phyloP scores from a whole-genome alignment of 371 early-diverging fungal genomes.

The Rhizopus delemar region DNA sequence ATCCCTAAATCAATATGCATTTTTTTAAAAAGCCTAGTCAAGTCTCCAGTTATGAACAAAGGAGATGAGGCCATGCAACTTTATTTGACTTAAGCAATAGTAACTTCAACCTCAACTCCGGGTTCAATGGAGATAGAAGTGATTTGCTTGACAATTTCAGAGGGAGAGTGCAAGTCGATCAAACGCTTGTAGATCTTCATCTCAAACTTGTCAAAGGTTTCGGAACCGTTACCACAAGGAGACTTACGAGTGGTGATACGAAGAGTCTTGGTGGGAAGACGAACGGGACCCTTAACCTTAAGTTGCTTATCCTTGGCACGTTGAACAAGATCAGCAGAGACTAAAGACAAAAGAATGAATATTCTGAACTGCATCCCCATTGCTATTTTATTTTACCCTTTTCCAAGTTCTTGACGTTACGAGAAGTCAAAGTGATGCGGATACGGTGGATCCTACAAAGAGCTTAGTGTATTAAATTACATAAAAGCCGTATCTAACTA shows the following conservation, averaged over 20 bases:
- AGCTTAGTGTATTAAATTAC: too few species aligned
- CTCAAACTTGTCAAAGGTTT: slow-evolving; percentile 98
- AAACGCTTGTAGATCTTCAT: slow-evolving; percentile 99
- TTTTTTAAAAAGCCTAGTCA: slow-evolving; percentile 3
- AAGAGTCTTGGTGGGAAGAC: slow-evolving; percentile 98
- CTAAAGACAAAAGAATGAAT: slow-evolving; percentile 27
- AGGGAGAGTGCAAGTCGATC: slow-evolving; percentile 97
- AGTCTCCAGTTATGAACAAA: not conserved
- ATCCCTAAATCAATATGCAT: too few species aligned
- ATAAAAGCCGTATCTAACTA: slow-evolving; percentile 5
- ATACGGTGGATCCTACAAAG: slow-evolving; percentile 80
- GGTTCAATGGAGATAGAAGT: slow-evolving; percentile 99
- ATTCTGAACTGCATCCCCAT: not conserved
- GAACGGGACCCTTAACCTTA: slow-evolving; percentile 97
- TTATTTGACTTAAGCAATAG: slow-evolving; percentile 77
- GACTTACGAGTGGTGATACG: slow-evolving; percentile 99
- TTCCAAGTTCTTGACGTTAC: slow-evolving; percentile 97
- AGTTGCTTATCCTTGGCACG: slow-evolving; percentile 98
- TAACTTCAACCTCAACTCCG: slow-evolving; percentile 99
- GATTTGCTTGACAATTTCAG: slow-evolving; percentile 99
- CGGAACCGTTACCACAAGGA: slow-evolving; percentile 99
- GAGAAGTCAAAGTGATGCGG: slow-evolving; percentile 97
- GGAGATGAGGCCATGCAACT: not conserved
- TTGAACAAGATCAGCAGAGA: slow-evolving; percentile 93
- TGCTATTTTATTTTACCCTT: slow-evolving; percentile 58